Percentiles rank a stretch among this genome's conserved stretches.
phyloP scores from a whole-genome alignment of 768 basidiomycete species.

The Hygrocybe punicea region DNA sequence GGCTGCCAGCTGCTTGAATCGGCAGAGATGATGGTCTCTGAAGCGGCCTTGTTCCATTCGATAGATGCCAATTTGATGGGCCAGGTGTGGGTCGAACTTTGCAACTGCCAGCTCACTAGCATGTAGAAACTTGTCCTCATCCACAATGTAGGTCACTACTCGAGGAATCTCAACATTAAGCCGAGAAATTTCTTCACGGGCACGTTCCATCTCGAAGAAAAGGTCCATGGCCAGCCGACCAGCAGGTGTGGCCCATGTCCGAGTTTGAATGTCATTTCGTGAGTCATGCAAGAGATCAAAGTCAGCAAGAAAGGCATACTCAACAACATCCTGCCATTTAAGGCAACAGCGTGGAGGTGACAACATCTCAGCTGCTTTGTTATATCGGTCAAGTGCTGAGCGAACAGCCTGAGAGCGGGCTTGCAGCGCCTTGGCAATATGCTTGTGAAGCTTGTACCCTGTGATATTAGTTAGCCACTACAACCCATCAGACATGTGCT shows the following conservation, averaged over 20 bases:
- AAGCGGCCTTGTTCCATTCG: slow-evolving; percentile 5
- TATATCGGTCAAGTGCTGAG: slow-evolving; percentile 23
- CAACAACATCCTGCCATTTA: slow-evolving; percentile 25
- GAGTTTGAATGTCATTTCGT: slow-evolving; percentile 14
- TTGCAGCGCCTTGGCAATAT: slow-evolving; percentile 24
- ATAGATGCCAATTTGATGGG: slow-evolving; percentile 11
- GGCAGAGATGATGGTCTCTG: slow-evolving; percentile 4
- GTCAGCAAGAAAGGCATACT: slow-evolving; percentile 22
- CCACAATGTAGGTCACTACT: slow-evolving; percentile 16
- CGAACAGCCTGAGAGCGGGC: slow-evolving; percentile 21
- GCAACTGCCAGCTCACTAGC: not conserved
- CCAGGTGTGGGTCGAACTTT: not conserved
- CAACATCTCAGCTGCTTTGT: slow-evolving; percentile 18
- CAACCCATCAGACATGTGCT: too few relatives aligned
- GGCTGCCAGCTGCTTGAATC: slow-evolving; percentile 5
- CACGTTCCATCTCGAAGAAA: slow-evolving; percentile 19
- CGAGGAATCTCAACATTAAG: slow-evolving; percentile 24
- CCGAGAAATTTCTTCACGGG: slow-evolving; percentile 23
- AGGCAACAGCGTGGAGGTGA: slow-evolving; percentile 15
- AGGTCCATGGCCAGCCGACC: slow-evolving; percentile 14
- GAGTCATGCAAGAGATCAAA: slow-evolving; percentile 22
- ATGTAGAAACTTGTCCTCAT: slow-evolving; percentile 1
- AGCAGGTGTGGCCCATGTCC: slow-evolving; percentile 17
- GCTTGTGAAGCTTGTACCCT: slow-evolving; percentile 31
- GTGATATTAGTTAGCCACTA: not conserved